Conservation (phyloP, 2,329 filamentous ascomycete species). For the Sarocladium strictum region DNA sequence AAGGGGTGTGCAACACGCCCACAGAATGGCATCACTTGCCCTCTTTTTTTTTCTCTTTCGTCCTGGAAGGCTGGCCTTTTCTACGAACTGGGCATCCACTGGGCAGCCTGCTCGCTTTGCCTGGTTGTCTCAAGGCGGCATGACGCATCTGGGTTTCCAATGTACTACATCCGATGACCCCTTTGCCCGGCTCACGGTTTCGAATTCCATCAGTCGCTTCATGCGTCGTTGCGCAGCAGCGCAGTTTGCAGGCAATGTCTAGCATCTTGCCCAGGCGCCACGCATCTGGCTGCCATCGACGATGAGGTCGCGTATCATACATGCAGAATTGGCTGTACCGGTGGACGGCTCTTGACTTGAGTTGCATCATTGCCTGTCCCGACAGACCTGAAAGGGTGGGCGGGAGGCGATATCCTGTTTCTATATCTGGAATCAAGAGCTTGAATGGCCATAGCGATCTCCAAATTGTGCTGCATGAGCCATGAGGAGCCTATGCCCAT, state of each 20-base stretch:
- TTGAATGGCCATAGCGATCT: slow-evolving; percentile 8
- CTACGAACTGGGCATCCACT: background rate
- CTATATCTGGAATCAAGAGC: slow-evolving; percentile 8
- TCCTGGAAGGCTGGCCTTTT: background rate
- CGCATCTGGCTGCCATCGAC: background rate
- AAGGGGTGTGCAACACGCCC: background rate
- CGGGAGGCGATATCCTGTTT: slow-evolving; percentile 5
- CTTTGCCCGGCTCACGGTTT: slow-evolving; percentile 8
- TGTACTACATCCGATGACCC: slow-evolving; percentile 9
- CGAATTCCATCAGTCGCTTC: background rate
- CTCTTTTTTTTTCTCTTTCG: background rate
- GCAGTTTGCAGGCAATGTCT: background rate
- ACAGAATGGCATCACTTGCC: background rate
- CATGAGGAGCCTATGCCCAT: slow-evolving; percentile 1
- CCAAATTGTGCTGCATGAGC: slow-evolving; percentile 10
- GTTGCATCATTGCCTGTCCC: slow-evolving; percentile 9
- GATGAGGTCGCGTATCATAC: background rate
- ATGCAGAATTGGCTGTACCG: background rate
- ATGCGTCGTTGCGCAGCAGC: background rate
- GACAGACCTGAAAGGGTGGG: background rate
- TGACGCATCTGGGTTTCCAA: slow-evolving; percentile 6
- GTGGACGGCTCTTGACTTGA: background rate
- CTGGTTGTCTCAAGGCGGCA: slow-evolving; percentile 3
- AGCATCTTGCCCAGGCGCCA: background rate
- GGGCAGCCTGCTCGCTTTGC: background rate